These are phyloP conservation scores for Alternaria sp. DNA, from an alignment of 2,329 filamentous ascomycete species.

Conservation along the genomic window DNA sequence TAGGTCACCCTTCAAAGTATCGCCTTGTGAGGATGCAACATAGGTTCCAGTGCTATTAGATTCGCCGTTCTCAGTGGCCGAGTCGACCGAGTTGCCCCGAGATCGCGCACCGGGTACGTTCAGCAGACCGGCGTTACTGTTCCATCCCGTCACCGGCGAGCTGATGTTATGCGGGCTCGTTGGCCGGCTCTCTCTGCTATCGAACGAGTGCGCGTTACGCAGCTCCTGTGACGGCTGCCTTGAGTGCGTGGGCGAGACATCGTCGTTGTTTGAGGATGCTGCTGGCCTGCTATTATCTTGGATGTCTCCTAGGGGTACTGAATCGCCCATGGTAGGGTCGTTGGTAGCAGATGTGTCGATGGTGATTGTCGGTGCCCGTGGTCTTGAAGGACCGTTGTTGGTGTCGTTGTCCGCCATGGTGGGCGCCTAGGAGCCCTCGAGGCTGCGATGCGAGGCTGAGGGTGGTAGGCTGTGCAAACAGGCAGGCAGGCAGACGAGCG, in stretches of 20 bases:
- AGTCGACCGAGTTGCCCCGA: slow-evolving; percentile 71
- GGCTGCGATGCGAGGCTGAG: slow-evolving; percentile 10
- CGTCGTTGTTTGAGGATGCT: slow-evolving; percentile 29
- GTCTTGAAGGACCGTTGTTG: slow-evolving; percentile 41
- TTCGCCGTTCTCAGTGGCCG: slow-evolving; percentile 61
- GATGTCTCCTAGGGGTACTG: slow-evolving; percentile 42
- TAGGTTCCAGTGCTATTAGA: slow-evolving; percentile 66
- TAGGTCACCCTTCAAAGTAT: slow-evolving; percentile 50
- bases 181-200: slow-evolving; percentile 68
- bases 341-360: slow-evolving; percentile 58
- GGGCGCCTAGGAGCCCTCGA: slow-evolving; percentile 25
- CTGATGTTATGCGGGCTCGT: slow-evolving; percentile 73
- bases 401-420: slow-evolving; percentile 39
- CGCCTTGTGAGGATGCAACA: slow-evolving; percentile 54
- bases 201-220: slow-evolving; percentile 66
- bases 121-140: slow-evolving; percentile 64
- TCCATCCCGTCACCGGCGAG: slow-evolving; percentile 63
- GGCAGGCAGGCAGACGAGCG: slow-evolving; percentile 22
- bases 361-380: slow-evolving; percentile 59
- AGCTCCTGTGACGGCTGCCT: slow-evolving; percentile 54
- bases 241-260: slow-evolving; percentile 33
- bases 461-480: slow-evolving; percentile 5
- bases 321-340: slow-evolving; percentile 43
- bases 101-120: slow-evolving; percentile 69
- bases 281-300: slow-evolving; percentile 37